phyloP scores from a whole-genome alignment of 345 rosid species.

The Kernera saxatilis region DNA sequence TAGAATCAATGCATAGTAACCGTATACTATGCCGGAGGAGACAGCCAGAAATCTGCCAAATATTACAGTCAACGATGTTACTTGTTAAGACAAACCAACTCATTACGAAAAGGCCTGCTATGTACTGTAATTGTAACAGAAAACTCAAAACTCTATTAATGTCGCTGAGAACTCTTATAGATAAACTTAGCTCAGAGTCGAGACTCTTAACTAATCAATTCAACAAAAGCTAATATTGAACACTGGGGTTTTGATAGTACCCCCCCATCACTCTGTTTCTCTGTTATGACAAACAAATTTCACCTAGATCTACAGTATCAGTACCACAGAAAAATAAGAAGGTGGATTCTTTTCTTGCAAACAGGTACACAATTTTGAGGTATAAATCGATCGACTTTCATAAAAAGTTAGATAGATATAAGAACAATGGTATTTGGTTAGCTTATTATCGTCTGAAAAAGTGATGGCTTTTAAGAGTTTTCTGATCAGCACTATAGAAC shows the following conservation, averaged over 20 bases:
- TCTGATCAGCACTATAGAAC: neutral
- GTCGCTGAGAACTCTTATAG: neutral
- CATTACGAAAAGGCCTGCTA: neutral
- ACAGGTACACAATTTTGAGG: neutral
- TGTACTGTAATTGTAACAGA: neutral
- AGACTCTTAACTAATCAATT: neutral
- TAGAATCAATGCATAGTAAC: constrained; percentile 78
- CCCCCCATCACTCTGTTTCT: neutral
- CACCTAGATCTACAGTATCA: neutral
- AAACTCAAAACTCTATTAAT: neutral
- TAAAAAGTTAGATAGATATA: neutral
- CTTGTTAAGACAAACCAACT: neutral
- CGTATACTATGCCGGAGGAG: constrained; percentile 74
- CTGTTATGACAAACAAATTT: neutral
- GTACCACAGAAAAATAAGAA: neutral
- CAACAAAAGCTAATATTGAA: neutral
- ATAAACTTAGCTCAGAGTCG: neutral
- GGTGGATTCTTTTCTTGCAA: neutral
- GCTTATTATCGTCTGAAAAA: neutral
- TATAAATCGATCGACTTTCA: neutral
- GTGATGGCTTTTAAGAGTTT: neutral
- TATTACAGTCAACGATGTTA: neutral
- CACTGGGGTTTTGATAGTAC: neutral
- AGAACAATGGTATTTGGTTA: neutral
- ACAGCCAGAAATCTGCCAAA: constrained; percentile 63